Evolutionary conservation across 2,329 filamentous ascomycete genomes (phyloP), one percentile per base, ranked within the genome.

Genomic region (Exserohilum rostratum): DNA sequence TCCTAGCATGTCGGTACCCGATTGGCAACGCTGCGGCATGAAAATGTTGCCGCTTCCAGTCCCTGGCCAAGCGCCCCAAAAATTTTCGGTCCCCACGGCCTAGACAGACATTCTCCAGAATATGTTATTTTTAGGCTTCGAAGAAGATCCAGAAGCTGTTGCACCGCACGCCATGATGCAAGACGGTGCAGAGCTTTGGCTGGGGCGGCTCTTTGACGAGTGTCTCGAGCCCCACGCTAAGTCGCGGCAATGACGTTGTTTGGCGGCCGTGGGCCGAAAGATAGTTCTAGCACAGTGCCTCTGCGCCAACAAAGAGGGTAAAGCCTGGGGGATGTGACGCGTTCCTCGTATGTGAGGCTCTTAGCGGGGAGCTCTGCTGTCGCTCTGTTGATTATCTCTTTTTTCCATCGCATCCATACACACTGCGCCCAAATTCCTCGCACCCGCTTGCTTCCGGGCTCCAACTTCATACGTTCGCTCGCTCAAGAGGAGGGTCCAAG

Each of bases 171-270:
- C 17, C 17, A 44, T 39, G 38, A 44, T 37, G 46, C 46, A 31
- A 31, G 18, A 17, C n/a, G 4, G 27, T 7, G 49, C 31, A 44
- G 22, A 42, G 30, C 30, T 50, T 53, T 30, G 33, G 30, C 46
- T 18, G 38, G 29, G 37, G 33, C 38, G 44, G 17, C 34, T 39
- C 48, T 44, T 53, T 48, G 37, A 37, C 33, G 25, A 39, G 40
- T n/a, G 37, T 46, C 22, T 44, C 35, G 20, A 25, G 29, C 18
- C 39, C 39, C 50, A 49, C 44, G 33, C 37, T 45, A 42, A 34
- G 18, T 35, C 37, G 37, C 44, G 30, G 53, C 43, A 17, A 56
- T 56, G 53, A 56, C 53, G 53, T 56, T 39, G 50, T 47, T 39
- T 37, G 31, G 45, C 45, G 45, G 33, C 44, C 25, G 27, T 44